Percentiles rank a stretch among this genome's conserved stretches.
Evolutionary conservation across 2,329 filamentous ascomycete species (phyloP).

Genomic region (Pyrenophora tritici-repentis): DNA sequence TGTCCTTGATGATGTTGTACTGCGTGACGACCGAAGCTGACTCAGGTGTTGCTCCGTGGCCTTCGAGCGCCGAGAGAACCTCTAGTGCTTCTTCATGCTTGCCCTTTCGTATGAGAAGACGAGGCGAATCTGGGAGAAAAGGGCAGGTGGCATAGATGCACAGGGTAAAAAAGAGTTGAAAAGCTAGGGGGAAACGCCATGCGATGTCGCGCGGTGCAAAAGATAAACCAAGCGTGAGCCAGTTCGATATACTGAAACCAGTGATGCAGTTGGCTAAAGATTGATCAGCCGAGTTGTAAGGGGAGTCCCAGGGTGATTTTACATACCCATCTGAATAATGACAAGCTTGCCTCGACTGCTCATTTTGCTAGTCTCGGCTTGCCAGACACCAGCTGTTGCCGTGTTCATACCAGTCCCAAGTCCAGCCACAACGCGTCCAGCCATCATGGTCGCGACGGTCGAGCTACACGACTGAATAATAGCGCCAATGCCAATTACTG

Average conservation of each 20-base stretch:
- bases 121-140: constrained; percentile 48
- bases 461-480: constrained; percentile 46
- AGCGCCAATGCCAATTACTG: constrained; percentile 47
- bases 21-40: constrained; percentile 42
- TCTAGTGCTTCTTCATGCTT: constrained; percentile 51
- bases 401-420: constrained; percentile 57
- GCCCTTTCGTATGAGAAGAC: constrained; percentile 60
- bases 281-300: neutral
- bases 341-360: constrained; percentile 53
- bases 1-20: constrained; percentile 48
- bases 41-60: constrained; percentile 46
- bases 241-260: constrained; percentile 52
- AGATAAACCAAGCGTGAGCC: constrained; percentile 51
- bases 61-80: constrained; percentile 46
- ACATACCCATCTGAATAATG: constrained; percentile 52
- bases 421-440: constrained; percentile 50
- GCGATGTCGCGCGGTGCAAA: constrained; percentile 45
- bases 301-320: neutral
- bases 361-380: constrained; percentile 54
- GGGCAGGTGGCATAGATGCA: constrained; percentile 58
- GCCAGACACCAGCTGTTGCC: constrained; percentile 56
- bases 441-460: constrained; percentile 47
- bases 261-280: constrained; percentile 48
- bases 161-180: constrained; percentile 64
- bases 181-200: constrained; percentile 58